Evolutionary conservation across 306 rosid species (phyloP).

Genomic region (Glycyrrhiza uralensis): DNA sequence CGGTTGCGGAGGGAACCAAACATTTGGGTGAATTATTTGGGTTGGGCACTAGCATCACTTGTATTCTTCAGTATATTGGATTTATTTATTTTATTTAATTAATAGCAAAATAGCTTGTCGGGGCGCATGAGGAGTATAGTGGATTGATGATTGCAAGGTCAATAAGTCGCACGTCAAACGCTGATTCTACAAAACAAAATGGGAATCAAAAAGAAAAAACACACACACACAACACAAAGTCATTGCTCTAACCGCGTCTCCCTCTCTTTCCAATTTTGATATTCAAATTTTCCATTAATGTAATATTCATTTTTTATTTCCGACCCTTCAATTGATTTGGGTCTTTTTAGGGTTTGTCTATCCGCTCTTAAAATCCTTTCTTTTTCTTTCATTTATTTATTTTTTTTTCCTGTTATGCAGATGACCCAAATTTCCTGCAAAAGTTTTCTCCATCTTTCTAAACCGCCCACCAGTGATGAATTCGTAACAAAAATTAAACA

Average conservation of each 20-base stretch:
- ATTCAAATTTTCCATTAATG: too few relatives aligned
- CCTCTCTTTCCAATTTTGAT: conserved; percentile 23
- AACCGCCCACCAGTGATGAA: not conserved
- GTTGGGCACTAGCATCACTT: not conserved
- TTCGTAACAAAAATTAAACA: not conserved
- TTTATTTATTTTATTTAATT: too few relatives aligned
- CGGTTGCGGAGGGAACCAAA: conserved; percentile 15
- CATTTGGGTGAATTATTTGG: not conserved
- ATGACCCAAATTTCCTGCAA: not conserved
- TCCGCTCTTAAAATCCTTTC: not conserved
- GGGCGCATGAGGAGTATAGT: not conserved
- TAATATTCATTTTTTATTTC: not conserved
- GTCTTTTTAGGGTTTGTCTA: conserved; percentile 2
- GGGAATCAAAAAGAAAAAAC: not conserved
- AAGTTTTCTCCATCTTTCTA: not conserved
- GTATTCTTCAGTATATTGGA: too few relatives aligned
- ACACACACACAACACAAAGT: not conserved
- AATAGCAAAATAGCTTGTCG: too few relatives aligned
- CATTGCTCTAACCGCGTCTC: not conserved
- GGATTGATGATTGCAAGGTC: too few relatives aligned
- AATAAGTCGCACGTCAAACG: too few relatives aligned
- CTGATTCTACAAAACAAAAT: too few relatives aligned
- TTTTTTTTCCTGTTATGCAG: not conserved
- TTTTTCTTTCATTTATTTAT: not conserved
- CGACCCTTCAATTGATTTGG: conserved; percentile 1